phyloP scores from a whole-genome alignment of 202 grass and related monocot genomes.

The Sporobolus alterniflorus region DNA sequence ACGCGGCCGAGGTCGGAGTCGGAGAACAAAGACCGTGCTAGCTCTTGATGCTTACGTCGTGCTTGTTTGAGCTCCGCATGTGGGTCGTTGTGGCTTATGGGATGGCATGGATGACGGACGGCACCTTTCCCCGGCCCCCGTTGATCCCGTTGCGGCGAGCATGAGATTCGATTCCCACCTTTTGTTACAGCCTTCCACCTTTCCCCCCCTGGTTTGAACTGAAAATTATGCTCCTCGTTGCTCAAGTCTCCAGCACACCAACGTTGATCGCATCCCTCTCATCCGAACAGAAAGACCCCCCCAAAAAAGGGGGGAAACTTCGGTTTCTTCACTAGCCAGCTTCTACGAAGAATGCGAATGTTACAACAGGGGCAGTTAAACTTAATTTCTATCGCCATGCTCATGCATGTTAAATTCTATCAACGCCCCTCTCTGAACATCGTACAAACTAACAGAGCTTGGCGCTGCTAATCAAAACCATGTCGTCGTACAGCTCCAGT shows the following conservation, averaged over 20 bases:
- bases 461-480: neutral
- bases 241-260: neutral
- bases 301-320: neutral
- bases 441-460: too few species aligned
- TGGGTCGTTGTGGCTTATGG: too few species aligned
- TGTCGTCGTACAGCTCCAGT: neutral
- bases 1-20: neutral
- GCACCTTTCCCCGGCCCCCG: neutral
- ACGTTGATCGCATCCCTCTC: neutral
- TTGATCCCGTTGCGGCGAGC: conserved; percentile 14
- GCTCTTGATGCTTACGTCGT: neutral
- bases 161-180: neutral
- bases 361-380: neutral
- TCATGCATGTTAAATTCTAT: too few species aligned
- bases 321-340: neutral
- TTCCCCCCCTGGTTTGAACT: neutral
- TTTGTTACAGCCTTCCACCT: neutral
- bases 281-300: neutral
- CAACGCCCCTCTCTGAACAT: too few species aligned
- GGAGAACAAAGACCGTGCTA: neutral
- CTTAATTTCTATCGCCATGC: neutral
- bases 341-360: neutral
- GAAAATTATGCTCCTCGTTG: neutral
- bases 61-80: neutral
- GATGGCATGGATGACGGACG: neutral